These are phyloP conservation scores for Alternaria novae-zelandiae DNA, from an alignment of 2,329 filamentous ascomycete species.

Conservation along the genomic window DNA sequence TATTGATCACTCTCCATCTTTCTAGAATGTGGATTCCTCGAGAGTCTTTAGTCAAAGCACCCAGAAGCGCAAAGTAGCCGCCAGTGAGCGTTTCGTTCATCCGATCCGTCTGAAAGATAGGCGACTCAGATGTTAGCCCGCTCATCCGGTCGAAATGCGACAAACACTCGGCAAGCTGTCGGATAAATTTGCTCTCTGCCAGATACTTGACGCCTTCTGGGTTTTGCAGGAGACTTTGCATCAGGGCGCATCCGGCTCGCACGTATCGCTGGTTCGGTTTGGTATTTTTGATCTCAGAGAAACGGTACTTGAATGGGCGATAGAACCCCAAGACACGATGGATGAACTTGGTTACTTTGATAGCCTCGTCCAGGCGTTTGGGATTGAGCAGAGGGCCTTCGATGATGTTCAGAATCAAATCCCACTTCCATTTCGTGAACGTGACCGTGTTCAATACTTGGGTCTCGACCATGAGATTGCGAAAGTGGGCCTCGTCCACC, in stretches of 20 bases:
- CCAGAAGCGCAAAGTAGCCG: slow-evolving; percentile 93
- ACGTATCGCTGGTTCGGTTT: slow-evolving; percentile 95
- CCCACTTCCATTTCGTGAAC: slow-evolving; percentile 97
- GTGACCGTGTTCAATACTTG: slow-evolving; percentile 89
- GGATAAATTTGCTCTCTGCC: slow-evolving; percentile 87
- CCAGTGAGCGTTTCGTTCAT: slow-evolving; percentile 86
- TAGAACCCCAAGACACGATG: slow-evolving; percentile 95
- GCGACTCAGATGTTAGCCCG: slow-evolving; percentile 75
- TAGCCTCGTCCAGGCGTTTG: slow-evolving; percentile 90
- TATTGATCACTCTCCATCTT: slow-evolving; percentile 97
- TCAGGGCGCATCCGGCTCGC: slow-evolving; percentile 83
- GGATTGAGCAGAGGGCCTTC: slow-evolving; percentile 91
- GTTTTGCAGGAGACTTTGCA: slow-evolving; percentile 85
- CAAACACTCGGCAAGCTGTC: slow-evolving; percentile 93
- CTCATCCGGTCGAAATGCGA: slow-evolving; percentile 91
- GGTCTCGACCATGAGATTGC: slow-evolving; percentile 73
- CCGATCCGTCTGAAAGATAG: slow-evolving; percentile 85
- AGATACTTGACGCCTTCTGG: slow-evolving; percentile 84
- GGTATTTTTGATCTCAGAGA: slow-evolving; percentile 87
- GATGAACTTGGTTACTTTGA: slow-evolving; percentile 94
- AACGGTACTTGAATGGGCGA: slow-evolving; percentile 94
- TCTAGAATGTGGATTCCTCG: slow-evolving; percentile 90
- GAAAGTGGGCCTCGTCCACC: slow-evolving; percentile 70
- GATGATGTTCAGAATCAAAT: slow-evolving; percentile 85
- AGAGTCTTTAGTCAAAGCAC: slow-evolving; percentile 80